A percentile compares a stretch with the other conserved stretches of the same genome.
phyloP scores from a whole-genome alignment of 768 basidiomycete genomes.

The Filobasidium floriforme region DNA sequence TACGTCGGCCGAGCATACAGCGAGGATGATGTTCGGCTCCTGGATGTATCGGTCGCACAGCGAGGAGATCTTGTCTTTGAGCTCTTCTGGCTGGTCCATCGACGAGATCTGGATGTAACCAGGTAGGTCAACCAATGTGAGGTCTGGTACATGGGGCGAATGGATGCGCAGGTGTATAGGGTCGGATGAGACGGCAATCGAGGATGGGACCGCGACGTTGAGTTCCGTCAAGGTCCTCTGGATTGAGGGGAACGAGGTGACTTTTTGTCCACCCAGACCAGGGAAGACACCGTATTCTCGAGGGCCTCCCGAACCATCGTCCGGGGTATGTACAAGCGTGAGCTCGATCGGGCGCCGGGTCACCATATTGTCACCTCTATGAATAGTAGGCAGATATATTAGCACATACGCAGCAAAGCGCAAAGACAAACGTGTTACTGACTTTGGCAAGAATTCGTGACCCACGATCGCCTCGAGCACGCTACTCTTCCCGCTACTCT shows the following conservation, averaged over 20 bases:
- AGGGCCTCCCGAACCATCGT: slow-evolving; percentile 50
- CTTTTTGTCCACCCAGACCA: slow-evolving; percentile 60
- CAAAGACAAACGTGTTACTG: slow-evolving; percentile 45
- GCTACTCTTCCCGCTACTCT: slow-evolving; percentile 96
- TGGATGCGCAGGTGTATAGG: slow-evolving; percentile 96
- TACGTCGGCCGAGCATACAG: slow-evolving; percentile 96
- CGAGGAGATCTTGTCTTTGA: slow-evolving; percentile 82
- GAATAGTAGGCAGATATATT: not conserved
- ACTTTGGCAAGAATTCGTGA: slow-evolving; percentile 97
- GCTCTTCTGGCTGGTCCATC: slow-evolving; percentile 85
- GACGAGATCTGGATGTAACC: slow-evolving; percentile 94
- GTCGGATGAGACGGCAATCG: slow-evolving; percentile 83
- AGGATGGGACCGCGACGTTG: slow-evolving; percentile 83
- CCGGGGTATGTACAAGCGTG: slow-evolving; percentile 85
- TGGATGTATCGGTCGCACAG: slow-evolving; percentile 95
- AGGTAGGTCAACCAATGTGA: slow-evolving; percentile 93
- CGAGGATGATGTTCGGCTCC: slow-evolving; percentile 99
- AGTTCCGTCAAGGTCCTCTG: slow-evolving; percentile 89
- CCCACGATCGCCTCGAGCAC: slow-evolving; percentile 96
- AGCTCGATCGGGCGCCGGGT: slow-evolving; percentile 96
- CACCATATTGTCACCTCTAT: slow-evolving; percentile 97
- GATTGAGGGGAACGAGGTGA: slow-evolving; percentile 82
- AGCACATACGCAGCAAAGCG: not conserved
- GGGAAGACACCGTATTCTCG: slow-evolving; percentile 91
- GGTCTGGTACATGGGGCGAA: slow-evolving; percentile 89